Base-by-base conservation (phyloP, 768 basidiomycete genomes). In the Phylloporus sp. region DNA sequence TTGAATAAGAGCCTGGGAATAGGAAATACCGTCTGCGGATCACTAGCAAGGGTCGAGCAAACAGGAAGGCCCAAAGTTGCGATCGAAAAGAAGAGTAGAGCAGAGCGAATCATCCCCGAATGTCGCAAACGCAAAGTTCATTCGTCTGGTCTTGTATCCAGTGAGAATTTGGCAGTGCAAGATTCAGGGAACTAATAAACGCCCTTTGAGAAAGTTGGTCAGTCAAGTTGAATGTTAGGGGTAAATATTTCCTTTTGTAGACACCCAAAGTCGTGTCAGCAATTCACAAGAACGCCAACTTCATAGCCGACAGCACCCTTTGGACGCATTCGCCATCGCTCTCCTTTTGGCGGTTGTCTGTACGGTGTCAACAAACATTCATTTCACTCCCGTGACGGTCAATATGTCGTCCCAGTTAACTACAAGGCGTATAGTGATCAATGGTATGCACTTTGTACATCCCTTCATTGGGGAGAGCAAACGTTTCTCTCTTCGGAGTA, bases 341-440 rank as follows among this genome's bases (percentile, higher is more conserved):
- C n/a, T 22, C 24, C 1, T 40, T 7, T 15, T 15, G 29, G 11
- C 20, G 6, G 20, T 6, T 6, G 29, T 7, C 13, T n/a, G 24
- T 22, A 23, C 44, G n/a, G 24, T 23, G 10, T 20, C 23, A 22
- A 45, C 44, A 9, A 3, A 12, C 20, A 2, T 16, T 34, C 15
- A 22, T 22, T 39, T 24, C 22, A 9, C 22, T 15, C 32, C 35
- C 26, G 35, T 36, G 28, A 23, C n/a, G 5, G 6, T 15, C 27
- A 50, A 12, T 43, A 65, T 65, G 64, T 57, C 64, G n/a, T 50
- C 56, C 9, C 68, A 77, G 28, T 28, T 65, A 18, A 69, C 60
- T 38, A 63, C 75, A 22, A 77, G 76, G 54, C 72, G 78, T 47
- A 72, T 74, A 18, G 71, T 74, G 13, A 56, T 80, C 42, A 77